These are phyloP conservation scores for Coccomyxa sp. DNA, from an alignment of 139 green algal genomes.

Conservation along the genomic window DNA sequence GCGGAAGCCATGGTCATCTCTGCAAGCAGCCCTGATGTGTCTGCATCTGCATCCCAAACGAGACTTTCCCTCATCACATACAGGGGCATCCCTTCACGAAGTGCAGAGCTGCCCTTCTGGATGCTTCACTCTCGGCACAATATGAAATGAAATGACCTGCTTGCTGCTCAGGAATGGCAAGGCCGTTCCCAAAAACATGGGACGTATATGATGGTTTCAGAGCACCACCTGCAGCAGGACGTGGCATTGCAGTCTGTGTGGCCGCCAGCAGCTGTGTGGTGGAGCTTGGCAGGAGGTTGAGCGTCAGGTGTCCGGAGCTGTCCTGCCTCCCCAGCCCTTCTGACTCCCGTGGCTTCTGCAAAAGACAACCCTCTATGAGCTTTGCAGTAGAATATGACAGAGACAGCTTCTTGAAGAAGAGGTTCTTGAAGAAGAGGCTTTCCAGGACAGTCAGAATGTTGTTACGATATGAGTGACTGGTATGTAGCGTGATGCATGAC, in stretches of 20 bases:
- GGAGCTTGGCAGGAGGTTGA: constrained; percentile 18
- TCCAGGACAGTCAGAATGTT: neutral
- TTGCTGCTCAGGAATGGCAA: too few species aligned
- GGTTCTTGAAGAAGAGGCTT: neutral
- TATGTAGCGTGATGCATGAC: neutral
- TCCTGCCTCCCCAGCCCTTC: constrained; percentile 9
- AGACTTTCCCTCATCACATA: too few species aligned
- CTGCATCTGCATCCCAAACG: too few species aligned
- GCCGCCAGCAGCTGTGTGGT: constrained; percentile 32
- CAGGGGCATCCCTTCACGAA: too few species aligned
- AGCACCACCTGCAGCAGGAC: too few species aligned
- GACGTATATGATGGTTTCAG: too few species aligned
- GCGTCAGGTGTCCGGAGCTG: constrained; percentile 33
- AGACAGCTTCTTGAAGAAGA: neutral
- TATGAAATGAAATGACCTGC: too few species aligned
- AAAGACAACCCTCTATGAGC: neutral
- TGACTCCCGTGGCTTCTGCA: neutral
- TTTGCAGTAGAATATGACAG: neutral
- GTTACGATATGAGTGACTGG: neutral
- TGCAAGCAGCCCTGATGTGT: constrained; percentile 54
- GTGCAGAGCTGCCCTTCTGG: too few species aligned
- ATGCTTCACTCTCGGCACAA: too few species aligned
- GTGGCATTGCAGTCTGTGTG: too few species aligned
- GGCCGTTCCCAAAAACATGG: too few species aligned
- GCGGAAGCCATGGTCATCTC: constrained; percentile 45